phyloP scores from a whole-genome alignment of 1,284 basidiomycete species.

The Sphaerobolus stellatus region DNA sequence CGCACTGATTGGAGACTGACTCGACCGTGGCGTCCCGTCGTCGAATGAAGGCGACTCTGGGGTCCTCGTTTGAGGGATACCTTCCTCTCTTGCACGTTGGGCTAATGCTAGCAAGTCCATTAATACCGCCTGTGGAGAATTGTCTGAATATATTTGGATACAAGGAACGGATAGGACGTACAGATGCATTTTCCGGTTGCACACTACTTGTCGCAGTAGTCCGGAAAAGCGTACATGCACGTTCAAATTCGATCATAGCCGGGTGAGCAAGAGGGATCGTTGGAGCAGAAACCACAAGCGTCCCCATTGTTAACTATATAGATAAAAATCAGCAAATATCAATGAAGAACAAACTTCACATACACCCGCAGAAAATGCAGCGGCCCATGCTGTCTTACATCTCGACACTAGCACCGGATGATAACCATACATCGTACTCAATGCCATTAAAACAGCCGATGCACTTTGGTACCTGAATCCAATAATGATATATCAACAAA shows the following conservation, averaged over 20 bases:
- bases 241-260: conserved; percentile 13
- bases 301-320: conserved; percentile 11
- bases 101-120: conserved; percentile 5
- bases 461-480: conserved; percentile 11
- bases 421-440: conserved; percentile 7
- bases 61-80: conserved; percentile 1
- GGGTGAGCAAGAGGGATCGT: conserved; percentile 12
- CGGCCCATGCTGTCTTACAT: conserved; percentile 13
- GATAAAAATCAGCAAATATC: background rate
- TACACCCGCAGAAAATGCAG: conserved; percentile 11
- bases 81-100: conserved; percentile 7
- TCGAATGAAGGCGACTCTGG: conserved; percentile 1
- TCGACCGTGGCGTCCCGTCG: conserved; percentile 1
- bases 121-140: background rate
- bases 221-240: conserved; percentile 10
- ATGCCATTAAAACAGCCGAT: conserved; percentile 1
- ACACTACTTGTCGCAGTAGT: conserved; percentile 7
- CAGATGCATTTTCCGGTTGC: conserved; percentile 12
- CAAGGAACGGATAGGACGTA: background rate
- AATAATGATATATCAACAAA: background rate
- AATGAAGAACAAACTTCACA: background rate
- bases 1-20: conserved; percentile 6
- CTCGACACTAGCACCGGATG: conserved; percentile 10
- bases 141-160: background rate
- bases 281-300: conserved; percentile 11